Base-by-base conservation (phyloP, 169 alveolate genomes). In the Plasmodium blacklocki region DNA sequence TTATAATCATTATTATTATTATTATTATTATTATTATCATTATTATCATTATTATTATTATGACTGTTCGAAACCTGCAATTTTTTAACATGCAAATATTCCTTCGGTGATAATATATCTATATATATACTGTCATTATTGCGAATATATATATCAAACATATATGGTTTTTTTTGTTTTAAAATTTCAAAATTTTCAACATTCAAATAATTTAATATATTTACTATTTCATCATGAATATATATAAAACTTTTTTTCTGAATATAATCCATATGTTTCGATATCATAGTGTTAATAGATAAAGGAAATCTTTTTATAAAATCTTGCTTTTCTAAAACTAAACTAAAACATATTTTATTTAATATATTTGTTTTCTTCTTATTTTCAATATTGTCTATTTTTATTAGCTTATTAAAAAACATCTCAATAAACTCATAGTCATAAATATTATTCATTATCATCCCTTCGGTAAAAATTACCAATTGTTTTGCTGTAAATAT, bases 141-240 rank as follows among this genome's bases (percentile, higher is more conserved):
- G 23, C 63, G 45, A 14, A 80, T 80, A 59, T n/a, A 80, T 67
- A 80, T 19, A 62, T 80, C 90, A 68, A 80, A 80, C 26, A 68
- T 43, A 26, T 80, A 80, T 2, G 90, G 90, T 26, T 80, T 54
- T 67, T 80, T 67, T 67, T 47, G 23, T 62, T 80, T 80, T 21
- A 80, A 23, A 9, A 80, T 68, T 67, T 80, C 90, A 32, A 67
- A 80, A 15, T 72, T 60, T 43, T 62, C 68, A 43, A 80, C 54
- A 67, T 60, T 71, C 26, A 80, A 71, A 71, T 52, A 21, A 23
- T 32, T 67, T 45, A 80, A n/a, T 18, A 80, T 80, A 26, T 15
- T 12, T 21, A 49, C 59, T 19, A 80, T n/a, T 60, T 80, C 90
- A 7, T 80, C 83, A 62, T 80, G 90, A 12, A 80, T 67, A 8